These are phyloP conservation scores for Rhizoclosmatium globosum DNA, from an alignment of 192 early-diverging fungal species.

Conservation along the genomic window DNA sequence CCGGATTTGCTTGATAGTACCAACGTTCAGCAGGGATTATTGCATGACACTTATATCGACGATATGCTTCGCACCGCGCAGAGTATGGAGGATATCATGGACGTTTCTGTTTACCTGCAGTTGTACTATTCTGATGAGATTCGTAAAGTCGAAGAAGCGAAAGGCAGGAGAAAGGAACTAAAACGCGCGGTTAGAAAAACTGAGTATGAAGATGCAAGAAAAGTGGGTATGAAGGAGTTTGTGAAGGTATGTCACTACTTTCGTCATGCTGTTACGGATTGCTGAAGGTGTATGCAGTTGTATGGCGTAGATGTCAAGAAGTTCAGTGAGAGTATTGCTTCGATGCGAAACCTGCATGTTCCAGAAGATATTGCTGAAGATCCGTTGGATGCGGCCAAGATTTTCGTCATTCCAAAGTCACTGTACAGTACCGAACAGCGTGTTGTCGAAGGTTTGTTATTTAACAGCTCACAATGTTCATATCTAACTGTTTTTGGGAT, in stretches of 20 bases:
- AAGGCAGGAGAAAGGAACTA: constrained; percentile 40
- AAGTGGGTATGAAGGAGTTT: constrained; percentile 49
- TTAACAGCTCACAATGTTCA: neutral
- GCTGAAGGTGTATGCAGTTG: constrained; percentile 12
- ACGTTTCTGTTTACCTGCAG: constrained; percentile 61
- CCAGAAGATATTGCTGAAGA: constrained; percentile 64
- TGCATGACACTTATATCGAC: constrained; percentile 54
- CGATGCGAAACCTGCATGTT: constrained; percentile 28
- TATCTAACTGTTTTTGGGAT: constrained; percentile 30
- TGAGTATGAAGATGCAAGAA: constrained; percentile 55
- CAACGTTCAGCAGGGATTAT: constrained; percentile 36
- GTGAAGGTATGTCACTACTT: constrained; percentile 43
- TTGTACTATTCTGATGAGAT: constrained; percentile 53
- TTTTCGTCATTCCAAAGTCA: constrained; percentile 50
- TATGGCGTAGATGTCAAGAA: constrained; percentile 49
- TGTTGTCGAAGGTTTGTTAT: constrained; percentile 58
- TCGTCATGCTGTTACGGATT: neutral
- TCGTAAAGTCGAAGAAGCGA: constrained; percentile 48
- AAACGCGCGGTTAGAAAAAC: constrained; percentile 52
- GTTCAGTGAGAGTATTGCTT: constrained; percentile 33
- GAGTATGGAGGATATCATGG: constrained; percentile 51
- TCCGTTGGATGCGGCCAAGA: constrained; percentile 64
- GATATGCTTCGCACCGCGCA: constrained; percentile 44
- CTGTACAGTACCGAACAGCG: constrained; percentile 56
- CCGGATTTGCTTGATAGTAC: constrained; percentile 42